Percentiles rank a stretch among this genome's conserved stretches.
Conservation (phyloP, 495 filamentous ascomycete genomes). For the Trichoderma virens region DNA sequence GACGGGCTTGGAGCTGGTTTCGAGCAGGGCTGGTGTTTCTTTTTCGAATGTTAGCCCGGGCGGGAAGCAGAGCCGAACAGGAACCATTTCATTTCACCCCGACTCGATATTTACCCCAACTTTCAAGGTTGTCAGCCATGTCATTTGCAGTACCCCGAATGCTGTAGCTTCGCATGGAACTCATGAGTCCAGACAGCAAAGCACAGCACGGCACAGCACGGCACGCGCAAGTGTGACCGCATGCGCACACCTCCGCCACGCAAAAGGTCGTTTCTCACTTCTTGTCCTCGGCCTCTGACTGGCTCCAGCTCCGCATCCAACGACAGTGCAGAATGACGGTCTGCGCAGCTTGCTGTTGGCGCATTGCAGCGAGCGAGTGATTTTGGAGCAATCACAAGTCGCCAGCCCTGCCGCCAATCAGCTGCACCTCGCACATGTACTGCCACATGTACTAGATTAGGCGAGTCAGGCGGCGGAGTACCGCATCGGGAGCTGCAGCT, state of each 20-base stretch:
- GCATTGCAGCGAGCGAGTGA: neutral
- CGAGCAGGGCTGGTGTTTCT: too few relatives aligned
- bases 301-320: neutral
- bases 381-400: neutral
- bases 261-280: neutral
- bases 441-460: too few relatives aligned
- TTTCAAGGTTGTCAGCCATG: too few relatives aligned
- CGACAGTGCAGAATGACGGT: slow-evolving; percentile 1
- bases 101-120: too few relatives aligned
- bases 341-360: neutral
- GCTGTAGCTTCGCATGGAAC: too few relatives aligned
- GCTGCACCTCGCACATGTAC: neutral
- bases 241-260: neutral
- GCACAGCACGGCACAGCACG: too few relatives aligned
- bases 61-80: neutral
- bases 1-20: neutral
- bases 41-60: neutral
- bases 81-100: too few relatives aligned
- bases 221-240: too few relatives aligned
- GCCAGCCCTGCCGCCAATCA: slow-evolving; percentile 2
- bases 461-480: neutral
- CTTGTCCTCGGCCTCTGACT: neutral
- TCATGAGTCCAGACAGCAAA: too few relatives aligned
- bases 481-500: neutral
- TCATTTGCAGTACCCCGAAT: too few relatives aligned